Percentiles rank a stretch among this genome's conserved stretches.
Conservation (phyloP, 2,329 filamentous ascomycete species). For the Aspergillus aculeatinus region DNA sequence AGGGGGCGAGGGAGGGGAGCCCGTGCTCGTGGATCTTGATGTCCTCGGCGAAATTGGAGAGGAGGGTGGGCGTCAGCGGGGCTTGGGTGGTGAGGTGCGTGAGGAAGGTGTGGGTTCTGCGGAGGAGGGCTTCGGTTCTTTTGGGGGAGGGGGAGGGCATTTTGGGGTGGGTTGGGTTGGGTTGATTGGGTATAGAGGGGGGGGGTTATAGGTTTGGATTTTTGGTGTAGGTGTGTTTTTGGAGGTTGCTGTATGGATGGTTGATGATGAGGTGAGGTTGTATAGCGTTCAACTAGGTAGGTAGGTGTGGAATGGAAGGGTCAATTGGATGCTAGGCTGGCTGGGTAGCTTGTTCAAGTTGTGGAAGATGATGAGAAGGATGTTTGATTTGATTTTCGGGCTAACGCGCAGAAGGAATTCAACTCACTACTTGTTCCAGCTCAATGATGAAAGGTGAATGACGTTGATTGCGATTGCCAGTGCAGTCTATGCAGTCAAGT, state of each 20-base stretch:
- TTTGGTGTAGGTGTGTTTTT: not conserved
- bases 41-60: constrained; percentile 34
- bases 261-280: not conserved
- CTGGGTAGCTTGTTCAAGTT: no score
- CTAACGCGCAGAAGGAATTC: no score
- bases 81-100: constrained; percentile 29
- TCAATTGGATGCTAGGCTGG: no score
- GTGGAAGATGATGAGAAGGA: no score
- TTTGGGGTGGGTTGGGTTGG: not conserved
- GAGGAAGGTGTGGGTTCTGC: constrained; percentile 28
- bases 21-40: constrained; percentile 41
- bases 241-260: not conserved
- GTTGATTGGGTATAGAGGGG: no score
- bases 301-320: no score
- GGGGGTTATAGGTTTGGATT: not conserved
- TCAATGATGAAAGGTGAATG: not conserved
- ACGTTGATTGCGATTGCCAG: not conserved
- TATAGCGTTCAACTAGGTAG: no score
- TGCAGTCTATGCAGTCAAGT: not conserved
- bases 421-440: no score
- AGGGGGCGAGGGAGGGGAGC: constrained; percentile 41
- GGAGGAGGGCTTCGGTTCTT: not conserved
- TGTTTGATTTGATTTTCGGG: no score
- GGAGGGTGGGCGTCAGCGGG: constrained; percentile 28
- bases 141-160: not conserved